phyloP scores from a whole-genome alignment of 2,329 filamentous ascomycete genomes.

The Microdochium trichocladiopsis region DNA sequence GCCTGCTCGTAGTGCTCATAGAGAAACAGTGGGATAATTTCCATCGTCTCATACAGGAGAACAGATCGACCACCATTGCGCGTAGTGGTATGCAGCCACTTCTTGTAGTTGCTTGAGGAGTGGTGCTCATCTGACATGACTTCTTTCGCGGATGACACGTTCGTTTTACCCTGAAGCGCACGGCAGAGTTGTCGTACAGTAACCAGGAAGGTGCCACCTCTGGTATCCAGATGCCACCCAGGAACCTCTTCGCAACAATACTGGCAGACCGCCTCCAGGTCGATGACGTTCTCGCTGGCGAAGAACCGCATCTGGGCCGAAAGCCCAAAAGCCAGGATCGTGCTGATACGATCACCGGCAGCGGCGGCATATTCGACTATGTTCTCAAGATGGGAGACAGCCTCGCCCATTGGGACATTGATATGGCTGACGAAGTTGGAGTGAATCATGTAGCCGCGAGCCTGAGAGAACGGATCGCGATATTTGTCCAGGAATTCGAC shows the following conservation, averaged over 20 bases:
- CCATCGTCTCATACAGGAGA: conserved; percentile 61
- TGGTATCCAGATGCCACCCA: conserved; percentile 63
- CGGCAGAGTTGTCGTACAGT: conserved; percentile 59
- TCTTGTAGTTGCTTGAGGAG: conserved; percentile 49
- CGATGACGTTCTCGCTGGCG: conserved; percentile 59
- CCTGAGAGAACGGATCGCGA: conserved; percentile 57
- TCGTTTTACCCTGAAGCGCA: conserved; percentile 70
- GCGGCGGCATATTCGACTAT: conserved; percentile 59
- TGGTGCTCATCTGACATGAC: conserved; percentile 66
- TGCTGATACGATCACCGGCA: conserved; percentile 64
- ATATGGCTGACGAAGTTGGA: conserved; percentile 66
- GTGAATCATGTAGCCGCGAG: conserved; percentile 63
- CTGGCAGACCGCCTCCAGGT: conserved; percentile 64
- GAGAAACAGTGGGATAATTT: conserved; percentile 55
- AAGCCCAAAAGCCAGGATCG: conserved; percentile 65
- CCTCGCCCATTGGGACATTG: conserved; percentile 51
- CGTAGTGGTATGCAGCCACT: conserved; percentile 44
- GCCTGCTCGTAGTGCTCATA: conserved; percentile 57
- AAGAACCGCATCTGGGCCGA: conserved; percentile 62
- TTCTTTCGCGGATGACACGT: conserved; percentile 35
- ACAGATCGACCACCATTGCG: conserved; percentile 57
- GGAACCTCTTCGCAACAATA: conserved; percentile 69
- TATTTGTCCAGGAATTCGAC: conserved; percentile 58
- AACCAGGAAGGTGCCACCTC: conserved; percentile 64
- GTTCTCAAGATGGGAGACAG: conserved; percentile 54